Percentiles rank a stretch among this genome's conserved stretches.
phyloP scores from a whole-genome alignment of 2,329 filamentous ascomycete species.

The Ambrosiella xylebori region DNA sequence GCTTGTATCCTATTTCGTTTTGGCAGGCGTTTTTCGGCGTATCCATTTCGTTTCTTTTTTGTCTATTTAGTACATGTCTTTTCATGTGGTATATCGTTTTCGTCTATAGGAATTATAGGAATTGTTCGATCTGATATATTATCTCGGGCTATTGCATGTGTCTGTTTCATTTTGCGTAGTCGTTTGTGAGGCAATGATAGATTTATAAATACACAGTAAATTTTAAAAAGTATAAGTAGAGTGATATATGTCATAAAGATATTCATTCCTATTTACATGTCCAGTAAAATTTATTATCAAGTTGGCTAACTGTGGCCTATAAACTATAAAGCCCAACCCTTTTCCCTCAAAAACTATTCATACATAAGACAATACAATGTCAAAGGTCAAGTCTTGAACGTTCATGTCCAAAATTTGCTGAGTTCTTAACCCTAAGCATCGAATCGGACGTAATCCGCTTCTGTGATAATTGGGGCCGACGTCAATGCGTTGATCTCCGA shows the following conservation, averaged over 20 bases:
- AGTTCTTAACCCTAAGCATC: background rate
- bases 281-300: too few species aligned
- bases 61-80: background rate
- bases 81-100: slow-evolving; percentile 3
- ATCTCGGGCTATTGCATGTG: too few species aligned
- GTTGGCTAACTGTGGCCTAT: too few species aligned
- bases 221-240: background rate
- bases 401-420: too few species aligned
- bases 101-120: slow-evolving; percentile 4
- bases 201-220: background rate
- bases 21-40: slow-evolving; percentile 11
- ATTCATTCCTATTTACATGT: too few species aligned
- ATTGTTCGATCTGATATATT: background rate
- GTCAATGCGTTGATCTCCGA: slow-evolving; percentile 31
- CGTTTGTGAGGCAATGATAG: background rate
- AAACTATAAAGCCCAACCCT: too few species aligned
- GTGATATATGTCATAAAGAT: background rate
- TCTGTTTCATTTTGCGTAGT: too few species aligned
- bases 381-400: too few species aligned
- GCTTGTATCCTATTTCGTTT: slow-evolving; percentile 8
- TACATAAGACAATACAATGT: too few species aligned
- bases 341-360: too few species aligned
- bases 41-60: slow-evolving; percentile 9
- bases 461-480: slow-evolving; percentile 7
- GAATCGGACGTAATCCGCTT: background rate